These are phyloP conservation scores for Monascus purpureus DNA, from an alignment of 495 filamentous ascomycete species.

Conservation along the genomic window DNA sequence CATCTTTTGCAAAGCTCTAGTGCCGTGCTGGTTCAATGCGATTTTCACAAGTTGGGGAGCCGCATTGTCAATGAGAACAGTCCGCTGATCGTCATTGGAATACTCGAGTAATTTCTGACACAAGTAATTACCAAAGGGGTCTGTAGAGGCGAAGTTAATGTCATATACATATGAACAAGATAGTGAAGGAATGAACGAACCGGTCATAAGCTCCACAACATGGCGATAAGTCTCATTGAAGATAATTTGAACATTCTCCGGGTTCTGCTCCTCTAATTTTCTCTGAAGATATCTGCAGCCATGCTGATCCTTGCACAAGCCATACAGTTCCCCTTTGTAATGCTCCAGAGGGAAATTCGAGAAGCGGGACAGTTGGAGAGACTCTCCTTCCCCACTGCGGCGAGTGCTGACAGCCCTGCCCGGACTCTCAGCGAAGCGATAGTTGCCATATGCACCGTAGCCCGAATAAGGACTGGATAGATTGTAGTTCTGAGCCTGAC, in stretches of 20 bases:
- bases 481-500: conserved; percentile 15
- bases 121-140: conserved; percentile 97
- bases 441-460: conserved; percentile 18
- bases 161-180: background rate
- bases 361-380: conserved; percentile 44
- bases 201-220: conserved; percentile 92
- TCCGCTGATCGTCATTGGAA: conserved; percentile 86
- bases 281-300: conserved; percentile 92
- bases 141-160: conserved; percentile 23
- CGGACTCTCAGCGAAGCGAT: conserved; percentile 19
- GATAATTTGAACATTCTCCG: conserved; percentile 77
- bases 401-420: conserved; percentile 13
- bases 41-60: conserved; percentile 74
- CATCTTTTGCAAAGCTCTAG: conserved; percentile 95
- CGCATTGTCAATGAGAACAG: conserved; percentile 78
- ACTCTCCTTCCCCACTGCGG: conserved; percentile 22
- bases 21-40: conserved; percentile 92
- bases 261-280: conserved; percentile 82
- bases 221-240: conserved; percentile 84
- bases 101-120: conserved; percentile 94
- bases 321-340: conserved; percentile 67
- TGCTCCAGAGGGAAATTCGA: conserved; percentile 64
- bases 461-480: conserved; percentile 12
- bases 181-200: conserved; percentile 21
- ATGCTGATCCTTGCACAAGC: conserved; percentile 90